Conservation (phyloP, 345 rosid genomes). For the Corymbia maculata region DNA sequence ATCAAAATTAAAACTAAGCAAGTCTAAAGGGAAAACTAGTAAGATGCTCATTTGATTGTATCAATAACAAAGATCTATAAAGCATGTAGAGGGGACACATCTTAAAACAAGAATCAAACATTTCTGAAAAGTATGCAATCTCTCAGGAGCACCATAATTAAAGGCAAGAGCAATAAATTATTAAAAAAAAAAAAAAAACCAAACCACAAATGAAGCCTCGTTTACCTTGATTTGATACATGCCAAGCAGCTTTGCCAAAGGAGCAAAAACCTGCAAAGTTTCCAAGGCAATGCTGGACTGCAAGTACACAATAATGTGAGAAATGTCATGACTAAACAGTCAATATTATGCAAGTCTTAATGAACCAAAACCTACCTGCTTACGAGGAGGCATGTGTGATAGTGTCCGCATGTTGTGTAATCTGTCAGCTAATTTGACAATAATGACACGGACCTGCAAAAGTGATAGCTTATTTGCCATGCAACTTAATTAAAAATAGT, state of each 20-base stretch:
- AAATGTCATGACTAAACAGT: background rate
- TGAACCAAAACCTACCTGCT: constrained; percentile 56
- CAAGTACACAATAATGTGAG: constrained; percentile 11
- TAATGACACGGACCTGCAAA: constrained; percentile 93
- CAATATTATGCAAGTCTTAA: background rate
- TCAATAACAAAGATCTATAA: background rate
- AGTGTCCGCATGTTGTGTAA: constrained; percentile 98
- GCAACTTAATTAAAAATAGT: background rate
- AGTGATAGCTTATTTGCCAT: constrained; percentile 4
- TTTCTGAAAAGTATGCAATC: background rate
- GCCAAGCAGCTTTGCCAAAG: constrained; percentile 91
- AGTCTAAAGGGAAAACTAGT: background rate
- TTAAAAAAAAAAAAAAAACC: background rate
- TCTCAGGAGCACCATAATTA: background rate
- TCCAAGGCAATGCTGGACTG: constrained; percentile 98
- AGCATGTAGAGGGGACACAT: background rate
- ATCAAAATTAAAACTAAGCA: background rate
- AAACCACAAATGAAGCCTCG: background rate
- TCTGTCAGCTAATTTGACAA: constrained; percentile 97
- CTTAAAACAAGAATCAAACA: background rate
- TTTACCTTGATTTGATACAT: constrained; percentile 95
- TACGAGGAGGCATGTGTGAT: constrained; percentile 86
- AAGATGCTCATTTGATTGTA: background rate
- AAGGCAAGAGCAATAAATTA: background rate
- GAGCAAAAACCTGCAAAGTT: constrained; percentile 97